Evolutionary conservation across 1,139 yeast species (phyloP).

Genomic region (Yamadazyma trypodendri): DNA sequence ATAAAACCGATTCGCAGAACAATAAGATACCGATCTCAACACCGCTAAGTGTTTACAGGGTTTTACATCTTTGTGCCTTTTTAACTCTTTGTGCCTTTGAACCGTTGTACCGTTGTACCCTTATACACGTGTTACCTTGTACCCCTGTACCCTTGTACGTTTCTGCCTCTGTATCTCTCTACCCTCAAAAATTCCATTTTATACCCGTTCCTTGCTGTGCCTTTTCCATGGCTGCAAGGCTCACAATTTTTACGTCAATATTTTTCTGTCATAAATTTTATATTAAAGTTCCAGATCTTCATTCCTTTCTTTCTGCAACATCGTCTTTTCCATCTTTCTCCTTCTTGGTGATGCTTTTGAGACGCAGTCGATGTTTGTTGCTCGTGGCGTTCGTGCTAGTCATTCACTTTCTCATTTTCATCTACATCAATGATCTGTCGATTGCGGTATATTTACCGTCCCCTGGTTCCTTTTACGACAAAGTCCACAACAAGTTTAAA

Average conservation of each 20-base stretch:
- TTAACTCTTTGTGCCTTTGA: no score
- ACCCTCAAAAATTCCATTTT: no score
- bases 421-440: conserved; percentile 12
- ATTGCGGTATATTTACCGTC: conserved; percentile 5
- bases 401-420: conserved; percentile 18
- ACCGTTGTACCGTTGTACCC: no score
- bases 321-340: no score
- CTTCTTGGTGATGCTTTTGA: conserved; percentile 14
- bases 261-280: background rate
- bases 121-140: no score
- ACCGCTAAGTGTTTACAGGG: no score
- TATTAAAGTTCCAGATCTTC: background rate
- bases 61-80: no score
- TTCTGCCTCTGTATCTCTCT: no score
- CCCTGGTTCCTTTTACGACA: background rate
- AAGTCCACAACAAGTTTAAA: conserved; percentile 3
- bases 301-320: no score
- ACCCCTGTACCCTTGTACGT: no score
- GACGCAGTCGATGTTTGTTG: conserved; percentile 21
- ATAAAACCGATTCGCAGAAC: no score
- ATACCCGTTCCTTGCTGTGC: conserved; percentile 1
- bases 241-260: background rate
- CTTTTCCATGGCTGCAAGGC: conserved; percentile 1
- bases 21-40: no score
- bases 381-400: conserved; percentile 16